Evolutionary conservation across 768 basidiomycete genomes (phyloP), one percentile per base, ranked within the genome.

Genomic region (Tubosaeta brunneosetosa): DNA sequence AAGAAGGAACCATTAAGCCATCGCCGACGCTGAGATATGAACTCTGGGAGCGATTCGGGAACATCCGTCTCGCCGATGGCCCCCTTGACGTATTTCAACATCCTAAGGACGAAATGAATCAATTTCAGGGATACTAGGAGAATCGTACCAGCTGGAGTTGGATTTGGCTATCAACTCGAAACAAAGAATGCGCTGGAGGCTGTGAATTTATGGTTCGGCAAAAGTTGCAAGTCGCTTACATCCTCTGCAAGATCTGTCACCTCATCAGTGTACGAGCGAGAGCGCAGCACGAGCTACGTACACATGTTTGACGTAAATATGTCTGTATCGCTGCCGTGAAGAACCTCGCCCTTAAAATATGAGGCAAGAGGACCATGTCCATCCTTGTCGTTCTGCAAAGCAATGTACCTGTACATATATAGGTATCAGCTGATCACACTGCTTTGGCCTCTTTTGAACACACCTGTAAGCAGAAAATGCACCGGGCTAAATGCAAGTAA

Each of bases 271-370:
- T 44, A 51, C 33, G 37, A 48, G 16, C 33, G 37, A 1, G 12
- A 2, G 33, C 37, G 19, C 6, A 45, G 31, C 16, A 27, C 6
- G 42, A 50, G 2, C 27, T 3, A 76, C 84, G 49, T 71, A 89
- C 88, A 97, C 93, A 95, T 95, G 62, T 97, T 97, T 8, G 93
- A 93, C 5, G 91, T 94, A 69, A 94, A 94, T 42, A 95, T 92
- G 63, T 94, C 91, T 0, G 91, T 88, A 63, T 91, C 88, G 27
- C 83, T 80, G 10, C 89, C 91, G 58, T 88, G 85, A 25, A 91
- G 69, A 19, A 87, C 78, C 66, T 99, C 97, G 9, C 97, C 97
- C 66, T 97, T 90, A 77, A 99, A 99, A 68, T 99, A 99, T 14
- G 94, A 94, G 13, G 92, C 89, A 4, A 98, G 73, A 6, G 95